Base-by-base conservation (phyloP, 1,139 yeast species). In the Eremothecium gossypii region DNA sequence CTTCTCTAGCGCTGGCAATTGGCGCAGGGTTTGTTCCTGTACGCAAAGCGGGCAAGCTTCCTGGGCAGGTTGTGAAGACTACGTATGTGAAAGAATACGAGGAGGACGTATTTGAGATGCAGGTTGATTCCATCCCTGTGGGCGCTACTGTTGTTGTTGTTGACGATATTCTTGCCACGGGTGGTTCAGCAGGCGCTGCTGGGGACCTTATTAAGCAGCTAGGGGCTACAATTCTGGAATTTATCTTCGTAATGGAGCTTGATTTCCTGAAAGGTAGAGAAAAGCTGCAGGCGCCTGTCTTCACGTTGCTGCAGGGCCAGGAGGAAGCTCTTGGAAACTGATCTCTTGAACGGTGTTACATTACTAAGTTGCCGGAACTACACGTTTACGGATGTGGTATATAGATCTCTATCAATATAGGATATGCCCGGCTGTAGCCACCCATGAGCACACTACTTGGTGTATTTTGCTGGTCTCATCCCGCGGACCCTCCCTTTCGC, bases 131-230 rank as follows among this genome's bases (percentile, higher is more conserved):
- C 36, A 79, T 91, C 52, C 83, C 87, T 51, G 73, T 73, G 47
- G 95, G 91, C 32, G 74, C 95, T 41, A 83, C 73, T 46, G 93
- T 91, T 30, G 71, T 91, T 36, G 74, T 91, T 52, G 94, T 91
- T 30, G 98, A 91, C 63, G 99, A 91, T 61, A 87, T 91, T 56
- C 83, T 93, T 64, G 98, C 98, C 39, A 91, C 98, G 36, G 98
- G 97, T 52, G 98, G 98, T 35, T 82, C 95, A 59, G 98, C 98
- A 14, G 69, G 67, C 47, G 96, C 94, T 47, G 98, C 97, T 36
- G 97, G 95, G 45, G 82, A 84, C 57, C 74, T 93, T 52, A 83
- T 86, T 42, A 66, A 66, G 58, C 68, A 76, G 66, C 64, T 70
- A 38, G 81, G 80, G 42, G 95, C 80, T 46, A 74, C 81, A 45